Evolutionary conservation across 129 eudicot species (phyloP).

Genomic region (Gnaphalium uliginosum): DNA sequence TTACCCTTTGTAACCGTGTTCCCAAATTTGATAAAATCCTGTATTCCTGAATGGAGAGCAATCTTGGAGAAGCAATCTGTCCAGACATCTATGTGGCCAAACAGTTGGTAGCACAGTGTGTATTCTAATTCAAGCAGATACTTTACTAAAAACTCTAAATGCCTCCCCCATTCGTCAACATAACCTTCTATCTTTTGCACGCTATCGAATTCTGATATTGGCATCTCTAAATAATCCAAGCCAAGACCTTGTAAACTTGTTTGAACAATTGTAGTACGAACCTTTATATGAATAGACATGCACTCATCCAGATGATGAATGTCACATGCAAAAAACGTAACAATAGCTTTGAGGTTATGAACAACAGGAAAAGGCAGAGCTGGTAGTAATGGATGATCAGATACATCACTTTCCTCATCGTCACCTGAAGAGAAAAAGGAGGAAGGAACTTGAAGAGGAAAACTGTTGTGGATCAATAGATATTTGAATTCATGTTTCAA

Average conservation of each 20-base stretch:
- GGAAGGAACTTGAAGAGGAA: conserved; percentile 34
- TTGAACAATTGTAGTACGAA: conserved; percentile 41
- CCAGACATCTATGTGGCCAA: conserved; percentile 33
- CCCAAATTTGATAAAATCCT: conserved; percentile 57
- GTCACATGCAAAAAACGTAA: conserved; percentile 48
- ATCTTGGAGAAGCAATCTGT: conserved; percentile 60
- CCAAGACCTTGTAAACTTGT: conserved; percentile 50
- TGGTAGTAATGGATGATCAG: conserved; percentile 6
- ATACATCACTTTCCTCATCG: conserved; percentile 26
- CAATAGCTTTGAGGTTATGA: conserved; percentile 50
- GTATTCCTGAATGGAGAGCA: conserved; percentile 55
- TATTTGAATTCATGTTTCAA: conserved; percentile 49
- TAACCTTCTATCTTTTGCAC: conserved; percentile 50
- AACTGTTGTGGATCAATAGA: conserved; percentile 41
- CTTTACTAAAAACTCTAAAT: conserved; percentile 69
- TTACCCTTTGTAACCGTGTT: conserved; percentile 53
- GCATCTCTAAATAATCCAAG: conserved; percentile 51
- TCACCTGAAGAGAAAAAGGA: conserved; percentile 34
- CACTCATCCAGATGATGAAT: conserved; percentile 42
- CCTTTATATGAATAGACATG: conserved; percentile 47
- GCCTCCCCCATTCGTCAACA: conserved; percentile 65
- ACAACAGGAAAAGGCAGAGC: conserved; percentile 40
- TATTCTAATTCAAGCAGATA: conserved; percentile 56
- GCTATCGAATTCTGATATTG: conserved; percentile 57
- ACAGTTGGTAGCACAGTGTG: conserved; percentile 50